Evolutionary conservation across 495 filamentous ascomycete genomes (phyloP), one percentile per base, ranked within the genome.

Genomic region (Cercophora scortea): DNA sequence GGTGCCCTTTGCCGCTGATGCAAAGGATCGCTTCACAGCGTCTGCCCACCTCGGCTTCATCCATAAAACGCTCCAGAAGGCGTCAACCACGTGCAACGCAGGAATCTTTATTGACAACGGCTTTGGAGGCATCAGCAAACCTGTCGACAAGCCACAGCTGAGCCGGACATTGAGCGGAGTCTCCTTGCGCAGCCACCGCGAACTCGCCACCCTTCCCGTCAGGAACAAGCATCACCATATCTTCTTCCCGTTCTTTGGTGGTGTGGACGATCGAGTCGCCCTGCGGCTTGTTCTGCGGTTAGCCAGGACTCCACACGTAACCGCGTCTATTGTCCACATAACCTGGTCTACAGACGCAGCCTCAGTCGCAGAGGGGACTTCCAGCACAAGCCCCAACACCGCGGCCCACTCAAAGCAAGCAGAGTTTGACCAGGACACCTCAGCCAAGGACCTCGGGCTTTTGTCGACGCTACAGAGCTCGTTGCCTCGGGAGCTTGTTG

Each of bases 181-280:
- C 11, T 88, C 83, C 32, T 66, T 85, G n/a, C 78, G 75, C 43
- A 81, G 66, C 49, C 49, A 72, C n/a, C 66, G 71, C 4, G 76
- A 77, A 50, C 50, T 64, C 42, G 68, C 71, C 9, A 68, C 70
- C 33, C 61, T 58, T 42, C 83, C 75, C 12, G 69, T 81, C 41
- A 67, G 68, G 11, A 78, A 88, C 56, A 86, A 82, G 49, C 83
- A 80, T 32, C 91, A 95, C 61, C 90, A 95, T 57, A 75, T 98
- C 55, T 89, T 94, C 59, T 72, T 95, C 47, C 89, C 89, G 3
- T 96, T 87, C 70, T 83, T 95, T 52, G 93, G 93, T 42, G 89
- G 90, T 5, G 65, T 74, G 3, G 93, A 97, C 65, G 92, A 96
- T 63, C 82, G 80, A n/a, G 79, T 83, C 42, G 89, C 90, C 0